A percentile compares a stretch with the other conserved stretches of the same genome.
phyloP scores from a whole-genome alignment of 345 rosid species.

The Xanthoceras sorbifolium region DNA sequence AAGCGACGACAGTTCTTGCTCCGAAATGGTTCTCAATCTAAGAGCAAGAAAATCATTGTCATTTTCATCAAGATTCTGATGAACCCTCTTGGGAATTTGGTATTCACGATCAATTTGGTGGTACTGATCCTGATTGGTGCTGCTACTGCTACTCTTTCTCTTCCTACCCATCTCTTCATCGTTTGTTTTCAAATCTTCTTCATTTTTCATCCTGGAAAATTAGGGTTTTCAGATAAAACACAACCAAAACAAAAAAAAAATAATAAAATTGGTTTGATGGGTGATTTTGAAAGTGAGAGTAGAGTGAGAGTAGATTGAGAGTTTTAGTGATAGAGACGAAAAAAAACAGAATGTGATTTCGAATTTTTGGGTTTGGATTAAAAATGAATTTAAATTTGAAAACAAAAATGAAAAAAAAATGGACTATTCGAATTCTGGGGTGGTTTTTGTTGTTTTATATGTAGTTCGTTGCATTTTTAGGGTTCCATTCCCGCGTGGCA shows the following conservation, averaged over 20 bases:
- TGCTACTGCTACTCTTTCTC: neutral
- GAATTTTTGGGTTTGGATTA: neutral
- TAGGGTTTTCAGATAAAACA: neutral
- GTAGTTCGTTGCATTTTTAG: neutral
- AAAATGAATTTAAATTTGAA: slow-evolving; percentile 16
- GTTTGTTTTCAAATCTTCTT: neutral
- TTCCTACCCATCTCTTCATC: neutral
- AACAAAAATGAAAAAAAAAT: slow-evolving; percentile 13
- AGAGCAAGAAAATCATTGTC: slow-evolving; percentile 27
- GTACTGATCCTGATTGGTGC: neutral
- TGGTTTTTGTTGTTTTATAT: neutral
- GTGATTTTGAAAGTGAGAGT: neutral
- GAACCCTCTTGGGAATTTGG: neutral
- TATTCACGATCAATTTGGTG: slow-evolving; percentile 4
- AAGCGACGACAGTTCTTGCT: neutral
- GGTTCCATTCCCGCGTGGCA: neutral
- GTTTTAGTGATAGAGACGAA: neutral
- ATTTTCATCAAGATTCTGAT: neutral
- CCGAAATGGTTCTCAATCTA: neutral
- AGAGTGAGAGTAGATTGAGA: no score
- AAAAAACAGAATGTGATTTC: neutral
- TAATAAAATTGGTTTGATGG: neutral
- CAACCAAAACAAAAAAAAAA: neutral
- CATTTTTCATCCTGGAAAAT: neutral
- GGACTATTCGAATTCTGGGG: slow-evolving; percentile 15